Evolutionary conservation across 2,329 filamentous ascomycete species (phyloP).

Genomic region (Epichloe aotearoae): DNA sequence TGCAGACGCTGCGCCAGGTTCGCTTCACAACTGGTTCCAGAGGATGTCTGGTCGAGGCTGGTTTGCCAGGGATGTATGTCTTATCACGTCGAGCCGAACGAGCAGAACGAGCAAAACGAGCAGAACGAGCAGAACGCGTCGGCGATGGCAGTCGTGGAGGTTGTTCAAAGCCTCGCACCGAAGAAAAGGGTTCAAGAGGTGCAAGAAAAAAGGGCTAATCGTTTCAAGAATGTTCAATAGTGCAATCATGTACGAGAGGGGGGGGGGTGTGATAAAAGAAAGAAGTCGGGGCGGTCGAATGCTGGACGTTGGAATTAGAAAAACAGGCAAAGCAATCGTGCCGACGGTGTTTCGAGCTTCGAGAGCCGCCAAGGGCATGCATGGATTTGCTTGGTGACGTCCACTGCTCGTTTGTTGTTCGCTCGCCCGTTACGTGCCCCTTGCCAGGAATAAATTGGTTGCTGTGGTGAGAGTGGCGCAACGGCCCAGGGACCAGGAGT

Average conservation of each 20-base stretch:
- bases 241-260: constrained; percentile 2
- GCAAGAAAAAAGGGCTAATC: constrained; percentile 6
- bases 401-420: constrained; percentile 8
- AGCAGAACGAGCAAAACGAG: background rate
- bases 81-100: background rate
- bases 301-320: background rate
- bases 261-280: background rate
- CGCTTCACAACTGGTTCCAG: background rate
- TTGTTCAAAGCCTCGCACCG: background rate
- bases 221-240: constrained; percentile 5
- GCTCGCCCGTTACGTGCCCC: background rate
- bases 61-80: background rate
- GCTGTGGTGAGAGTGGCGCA: background rate
- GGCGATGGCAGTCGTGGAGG: background rate
- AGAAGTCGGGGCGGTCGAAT: background rate
- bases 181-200: background rate
- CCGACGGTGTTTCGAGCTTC: background rate
- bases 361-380: background rate
- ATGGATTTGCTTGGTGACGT: constrained; percentile 3
- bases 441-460: background rate
- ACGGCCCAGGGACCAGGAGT: background rate
- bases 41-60: background rate
- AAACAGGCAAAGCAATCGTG: background rate
- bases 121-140: background rate
- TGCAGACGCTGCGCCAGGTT: background rate